Evolutionary conservation across 78 protist genomes (phyloP).

Genomic region (Acrasis kona): DNA sequence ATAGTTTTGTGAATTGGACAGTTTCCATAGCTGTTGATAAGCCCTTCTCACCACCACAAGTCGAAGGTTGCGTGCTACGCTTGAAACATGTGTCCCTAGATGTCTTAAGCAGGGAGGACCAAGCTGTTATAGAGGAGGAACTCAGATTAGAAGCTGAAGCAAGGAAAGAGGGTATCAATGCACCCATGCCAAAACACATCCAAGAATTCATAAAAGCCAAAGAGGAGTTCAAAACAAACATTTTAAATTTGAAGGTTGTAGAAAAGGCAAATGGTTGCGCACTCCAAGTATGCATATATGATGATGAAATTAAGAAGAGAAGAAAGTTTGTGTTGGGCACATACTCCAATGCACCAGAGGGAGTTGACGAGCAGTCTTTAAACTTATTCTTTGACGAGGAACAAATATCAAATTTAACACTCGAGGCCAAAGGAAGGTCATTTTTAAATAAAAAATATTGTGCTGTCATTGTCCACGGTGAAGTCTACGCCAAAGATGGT

Average conservation of each 20-base stretch:
- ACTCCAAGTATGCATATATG: not conserved
- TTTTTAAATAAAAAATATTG: not conserved
- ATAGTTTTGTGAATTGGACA: too few species aligned
- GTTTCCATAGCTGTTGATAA: too few species aligned
- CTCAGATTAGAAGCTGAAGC: too few species aligned
- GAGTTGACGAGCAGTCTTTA: not conserved
- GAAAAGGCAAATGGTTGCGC: not conserved
- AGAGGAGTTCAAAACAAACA: not conserved
- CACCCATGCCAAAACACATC: too few species aligned
- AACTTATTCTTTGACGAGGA: not conserved
- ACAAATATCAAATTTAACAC: not conserved
- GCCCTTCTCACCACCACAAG: too few species aligned
- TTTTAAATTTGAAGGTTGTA: not conserved
- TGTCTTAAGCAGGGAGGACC: too few species aligned
- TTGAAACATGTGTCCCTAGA: too few species aligned
- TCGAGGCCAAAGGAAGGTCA: not conserved
- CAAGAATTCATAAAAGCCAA: not conserved
- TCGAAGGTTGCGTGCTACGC: too few species aligned
- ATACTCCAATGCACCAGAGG: not conserved
- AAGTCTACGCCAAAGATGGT: not conserved
- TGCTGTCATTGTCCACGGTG: not conserved
- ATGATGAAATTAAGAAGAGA: not conserved
- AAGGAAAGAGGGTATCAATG: too few species aligned
- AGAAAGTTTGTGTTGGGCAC: not conserved
- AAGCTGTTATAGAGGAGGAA: too few species aligned